Evolutionary conservation across 83 land plant genomes (phyloP).

Genomic region (Picea abies): DNA sequence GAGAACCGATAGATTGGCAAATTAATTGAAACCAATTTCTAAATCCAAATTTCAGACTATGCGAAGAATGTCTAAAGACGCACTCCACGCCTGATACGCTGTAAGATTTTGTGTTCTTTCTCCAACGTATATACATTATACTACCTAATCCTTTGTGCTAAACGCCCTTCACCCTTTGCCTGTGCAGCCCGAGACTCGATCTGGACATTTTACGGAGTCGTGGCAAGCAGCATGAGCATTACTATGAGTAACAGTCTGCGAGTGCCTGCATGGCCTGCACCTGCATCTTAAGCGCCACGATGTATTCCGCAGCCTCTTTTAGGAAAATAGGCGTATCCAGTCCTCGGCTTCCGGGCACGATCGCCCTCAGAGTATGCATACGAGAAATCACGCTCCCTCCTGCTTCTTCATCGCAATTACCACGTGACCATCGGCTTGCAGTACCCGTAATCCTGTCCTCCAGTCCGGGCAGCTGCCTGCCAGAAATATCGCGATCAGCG

Average conservation of each 20-base stretch:
- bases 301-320: conserved; percentile 50
- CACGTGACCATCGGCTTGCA: neutral
- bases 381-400: conserved; percentile 25
- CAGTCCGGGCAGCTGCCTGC: neutral
- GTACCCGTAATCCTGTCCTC: neutral
- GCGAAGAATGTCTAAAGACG: too few species aligned
- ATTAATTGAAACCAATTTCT: too few species aligned
- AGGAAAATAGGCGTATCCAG: conserved; percentile 28
- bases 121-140: too few species aligned
- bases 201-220: neutral
- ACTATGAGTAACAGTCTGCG: conserved; percentile 1
- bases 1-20: too few species aligned
- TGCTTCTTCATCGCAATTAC: conserved; percentile 18
- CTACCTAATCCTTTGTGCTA: too few species aligned
- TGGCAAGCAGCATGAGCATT: too few species aligned
- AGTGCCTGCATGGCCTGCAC: conserved; percentile 43
- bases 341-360: conserved; percentile 54
- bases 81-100: too few species aligned
- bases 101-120: too few species aligned
- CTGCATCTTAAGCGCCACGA: conserved; percentile 55
- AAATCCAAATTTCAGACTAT: too few species aligned
- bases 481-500: neutral
- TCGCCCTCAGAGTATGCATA: conserved; percentile 27
- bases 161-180: too few species aligned
- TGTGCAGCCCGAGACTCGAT: neutral